Evolutionary conservation across 2,329 filamentous ascomycete species (phyloP).

Genomic region (Macrophomina tecta): DNA sequence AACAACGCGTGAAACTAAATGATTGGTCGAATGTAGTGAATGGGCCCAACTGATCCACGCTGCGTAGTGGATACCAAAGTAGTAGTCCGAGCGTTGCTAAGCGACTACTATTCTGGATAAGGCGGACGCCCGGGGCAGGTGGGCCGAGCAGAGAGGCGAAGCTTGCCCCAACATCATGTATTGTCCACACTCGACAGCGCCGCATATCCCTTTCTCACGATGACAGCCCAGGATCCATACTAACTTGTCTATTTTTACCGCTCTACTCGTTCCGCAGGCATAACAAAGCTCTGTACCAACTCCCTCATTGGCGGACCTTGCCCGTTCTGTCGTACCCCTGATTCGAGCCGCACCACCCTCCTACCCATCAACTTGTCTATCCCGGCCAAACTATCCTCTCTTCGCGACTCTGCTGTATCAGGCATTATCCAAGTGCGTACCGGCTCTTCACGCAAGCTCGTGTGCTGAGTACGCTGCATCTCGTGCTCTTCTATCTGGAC

Average conservation of each 20-base stretch:
- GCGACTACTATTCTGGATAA: neutral
- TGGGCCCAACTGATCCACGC: too few relatives aligned
- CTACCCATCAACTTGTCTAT: neutral
- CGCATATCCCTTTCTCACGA: neutral
- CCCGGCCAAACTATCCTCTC: too few relatives aligned
- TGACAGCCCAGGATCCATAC: neutral
- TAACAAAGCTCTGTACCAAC: neutral
- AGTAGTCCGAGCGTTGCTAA: neutral
- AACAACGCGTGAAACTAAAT: too few relatives aligned
- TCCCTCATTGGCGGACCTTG: neutral
- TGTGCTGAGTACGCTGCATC: neutral
- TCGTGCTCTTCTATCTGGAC: neutral
- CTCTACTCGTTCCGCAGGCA: neutral
- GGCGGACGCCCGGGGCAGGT: conserved; percentile 3
- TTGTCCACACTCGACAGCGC: conserved; percentile 12
- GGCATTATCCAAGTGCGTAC: neutral
- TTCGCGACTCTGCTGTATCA: too few relatives aligned
- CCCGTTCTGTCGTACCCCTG: neutral
- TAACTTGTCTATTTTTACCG: neutral
- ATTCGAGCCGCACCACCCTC: neutral
- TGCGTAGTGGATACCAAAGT: too few relatives aligned
- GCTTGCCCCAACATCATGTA: conserved; percentile 6
- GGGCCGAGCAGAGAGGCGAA: conserved; percentile 13
- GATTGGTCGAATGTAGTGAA: too few relatives aligned
- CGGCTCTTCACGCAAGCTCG: neutral